Evolutionary conservation across 2,329 filamentous ascomycete genomes (phyloP).

Genomic region (Fusarium pseudonygamai): DNA sequence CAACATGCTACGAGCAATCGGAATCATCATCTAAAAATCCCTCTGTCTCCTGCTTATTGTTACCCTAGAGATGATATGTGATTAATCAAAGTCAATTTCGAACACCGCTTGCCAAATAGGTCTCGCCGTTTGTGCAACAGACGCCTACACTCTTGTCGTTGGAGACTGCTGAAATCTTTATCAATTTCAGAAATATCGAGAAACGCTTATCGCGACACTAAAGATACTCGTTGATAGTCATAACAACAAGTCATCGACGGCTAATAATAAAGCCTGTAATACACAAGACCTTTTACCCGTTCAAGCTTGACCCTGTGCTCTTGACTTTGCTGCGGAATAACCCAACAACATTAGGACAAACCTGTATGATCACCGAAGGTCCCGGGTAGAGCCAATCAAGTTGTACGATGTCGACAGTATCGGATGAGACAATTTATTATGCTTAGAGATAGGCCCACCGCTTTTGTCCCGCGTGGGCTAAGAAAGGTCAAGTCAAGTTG

Average conservation of each 20-base stretch:
- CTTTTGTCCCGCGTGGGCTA: constrained; percentile 27
- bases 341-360: constrained; percentile 21
- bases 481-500: not conserved
- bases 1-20: not conserved
- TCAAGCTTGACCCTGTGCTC: constrained; percentile 10
- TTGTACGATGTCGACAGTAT: not conserved
- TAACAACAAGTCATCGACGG: not conserved
- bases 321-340: constrained; percentile 9
- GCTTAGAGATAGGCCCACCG: constrained; percentile 8
- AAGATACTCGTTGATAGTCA: not conserved
- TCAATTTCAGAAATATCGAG: not conserved
- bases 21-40: not conserved
- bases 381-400: constrained; percentile 30
- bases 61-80: not conserved
- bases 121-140: not conserved
- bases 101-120: not conserved
- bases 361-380: constrained; percentile 8
- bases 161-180: not conserved
- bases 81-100: not conserved
- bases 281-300: constrained; percentile 28
- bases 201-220: not conserved
- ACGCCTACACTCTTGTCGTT: not conserved
- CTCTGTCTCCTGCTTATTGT: not conserved
- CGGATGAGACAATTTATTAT: constrained; percentile 21
- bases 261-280: constrained; percentile 12